Evolutionary conservation across 345 rosid genomes (phyloP).

Genomic region (Brassica carinata): DNA sequence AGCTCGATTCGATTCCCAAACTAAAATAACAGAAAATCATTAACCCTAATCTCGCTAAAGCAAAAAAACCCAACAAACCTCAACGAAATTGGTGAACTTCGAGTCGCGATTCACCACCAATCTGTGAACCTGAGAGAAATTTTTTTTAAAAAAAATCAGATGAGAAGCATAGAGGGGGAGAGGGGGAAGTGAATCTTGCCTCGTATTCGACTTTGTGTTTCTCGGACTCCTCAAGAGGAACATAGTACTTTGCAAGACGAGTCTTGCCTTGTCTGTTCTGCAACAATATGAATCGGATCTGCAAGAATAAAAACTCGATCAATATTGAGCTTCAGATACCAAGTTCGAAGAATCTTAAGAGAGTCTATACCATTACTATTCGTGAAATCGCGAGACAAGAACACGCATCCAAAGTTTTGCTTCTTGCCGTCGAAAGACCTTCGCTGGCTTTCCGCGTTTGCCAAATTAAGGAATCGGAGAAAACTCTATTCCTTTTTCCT

Average conservation of each 20-base stretch:
- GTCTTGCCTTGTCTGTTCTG: conserved; percentile 99
- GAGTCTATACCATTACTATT: too few species aligned
- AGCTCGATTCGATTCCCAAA: too few species aligned
- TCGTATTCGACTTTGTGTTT: conserved; percentile 98
- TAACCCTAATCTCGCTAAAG: neutral
- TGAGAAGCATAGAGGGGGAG: neutral
- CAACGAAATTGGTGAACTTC: conserved; percentile 93
- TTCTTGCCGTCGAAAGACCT: too few species aligned
- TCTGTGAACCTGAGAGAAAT: conserved; percentile 75
- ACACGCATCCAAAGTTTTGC: too few species aligned
- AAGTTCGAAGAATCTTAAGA: too few species aligned
- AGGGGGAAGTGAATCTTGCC: conserved; percentile 38
- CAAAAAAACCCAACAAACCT: conserved; percentile 51
- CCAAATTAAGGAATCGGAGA: too few species aligned
- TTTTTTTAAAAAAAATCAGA: neutral
- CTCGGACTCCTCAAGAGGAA: conserved; percentile 97
- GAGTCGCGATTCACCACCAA: conserved; percentile 95
- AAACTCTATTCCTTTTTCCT: too few species aligned
- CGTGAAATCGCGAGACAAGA: too few species aligned
- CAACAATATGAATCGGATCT: conserved; percentile 97
- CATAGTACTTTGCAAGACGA: conserved; percentile 97
- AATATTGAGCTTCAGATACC: too few species aligned
- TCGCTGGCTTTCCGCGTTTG: too few species aligned
- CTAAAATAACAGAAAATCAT: neutral
- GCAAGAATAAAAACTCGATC: conserved; percentile 12